These are phyloP conservation scores for Tripterygium wilfordii DNA, from an alignment of 177 flowering plant genomes.

Conservation along the genomic window DNA sequence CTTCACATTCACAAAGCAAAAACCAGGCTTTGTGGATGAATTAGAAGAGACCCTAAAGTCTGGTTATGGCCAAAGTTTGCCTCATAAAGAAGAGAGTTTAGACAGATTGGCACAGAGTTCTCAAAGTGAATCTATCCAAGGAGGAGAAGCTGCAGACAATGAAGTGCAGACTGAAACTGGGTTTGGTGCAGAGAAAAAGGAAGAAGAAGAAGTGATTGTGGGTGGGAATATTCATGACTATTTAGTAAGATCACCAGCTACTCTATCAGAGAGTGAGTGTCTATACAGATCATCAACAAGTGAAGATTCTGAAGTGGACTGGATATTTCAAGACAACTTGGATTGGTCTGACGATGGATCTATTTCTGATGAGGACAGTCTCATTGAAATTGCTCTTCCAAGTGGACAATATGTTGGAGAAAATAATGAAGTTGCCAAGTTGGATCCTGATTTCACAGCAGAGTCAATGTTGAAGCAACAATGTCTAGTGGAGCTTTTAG, in stretches of 20 bases:
- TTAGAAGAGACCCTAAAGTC: too few species aligned
- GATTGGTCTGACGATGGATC: conserved; percentile 54
- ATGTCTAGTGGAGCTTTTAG: conserved; percentile 39
- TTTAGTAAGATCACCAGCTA: conserved; percentile 19
- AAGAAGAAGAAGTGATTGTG: conserved; percentile 1
- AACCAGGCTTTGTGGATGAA: conserved; percentile 8
- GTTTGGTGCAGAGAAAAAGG: conserved; percentile 8
- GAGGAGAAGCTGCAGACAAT: background rate
- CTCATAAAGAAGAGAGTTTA: too few species aligned
- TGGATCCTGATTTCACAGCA: conserved; percentile 18
- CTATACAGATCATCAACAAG: conserved; percentile 33
- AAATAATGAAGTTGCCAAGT: conserved; percentile 23
- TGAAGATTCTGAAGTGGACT: conserved; percentile 49
- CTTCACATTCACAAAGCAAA: conserved; percentile 22
- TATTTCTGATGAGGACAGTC: conserved; percentile 83
- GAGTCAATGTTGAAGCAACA: conserved; percentile 23
- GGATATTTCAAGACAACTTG: conserved; percentile 22
- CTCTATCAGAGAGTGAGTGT: conserved; percentile 32
- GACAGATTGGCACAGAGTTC: too few species aligned
- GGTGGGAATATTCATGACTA: conserved; percentile 17
- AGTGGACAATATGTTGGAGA: conserved; percentile 42
- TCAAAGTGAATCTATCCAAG: too few species aligned
- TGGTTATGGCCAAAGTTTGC: too few species aligned
- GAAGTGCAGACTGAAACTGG: too few species aligned
- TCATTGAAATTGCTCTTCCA: conserved; percentile 77